These are phyloP conservation scores for Mycosarcoma maydis DNA, from an alignment of 1,284 basidiomycete genomes.

Conservation along the genomic window DNA sequence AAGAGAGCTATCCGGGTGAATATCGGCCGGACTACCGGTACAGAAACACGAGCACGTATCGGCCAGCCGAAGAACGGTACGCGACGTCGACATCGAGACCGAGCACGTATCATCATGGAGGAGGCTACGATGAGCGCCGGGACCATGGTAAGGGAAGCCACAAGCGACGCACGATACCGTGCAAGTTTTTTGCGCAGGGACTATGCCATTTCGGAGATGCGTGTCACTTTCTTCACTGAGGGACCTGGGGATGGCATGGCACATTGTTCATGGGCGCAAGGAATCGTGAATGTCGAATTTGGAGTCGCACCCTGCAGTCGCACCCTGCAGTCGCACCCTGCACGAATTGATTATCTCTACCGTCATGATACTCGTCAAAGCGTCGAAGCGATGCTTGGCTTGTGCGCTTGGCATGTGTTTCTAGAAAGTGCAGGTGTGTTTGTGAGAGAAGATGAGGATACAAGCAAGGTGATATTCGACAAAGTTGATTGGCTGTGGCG, in stretches of 20 bases:
- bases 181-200: constrained; percentile 37
- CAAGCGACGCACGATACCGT: constrained; percentile 18
- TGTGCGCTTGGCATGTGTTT: too few species aligned
- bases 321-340: too few species aligned
- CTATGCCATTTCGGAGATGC: constrained; percentile 18
- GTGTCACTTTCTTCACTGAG: constrained; percentile 29
- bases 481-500: too few species aligned
- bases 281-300: too few species aligned
- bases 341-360: too few species aligned
- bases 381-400: too few species aligned
- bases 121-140: not conserved
- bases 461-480: too few species aligned
- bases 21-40: constrained; percentile 18
- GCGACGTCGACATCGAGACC: not conserved
- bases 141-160: not conserved
- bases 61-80: constrained; percentile 1
- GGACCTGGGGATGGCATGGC: not conserved
- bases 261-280: too few species aligned
- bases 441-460: too few species aligned
- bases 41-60: not conserved
- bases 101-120: not conserved
- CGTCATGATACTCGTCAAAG: too few species aligned
- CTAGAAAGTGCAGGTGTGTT: too few species aligned
- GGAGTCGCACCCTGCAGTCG: too few species aligned
- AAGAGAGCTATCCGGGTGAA: constrained; percentile 39